Conservation (phyloP, 2,329 filamentous ascomycete species). For the Pseudonectria buxi region DNA sequence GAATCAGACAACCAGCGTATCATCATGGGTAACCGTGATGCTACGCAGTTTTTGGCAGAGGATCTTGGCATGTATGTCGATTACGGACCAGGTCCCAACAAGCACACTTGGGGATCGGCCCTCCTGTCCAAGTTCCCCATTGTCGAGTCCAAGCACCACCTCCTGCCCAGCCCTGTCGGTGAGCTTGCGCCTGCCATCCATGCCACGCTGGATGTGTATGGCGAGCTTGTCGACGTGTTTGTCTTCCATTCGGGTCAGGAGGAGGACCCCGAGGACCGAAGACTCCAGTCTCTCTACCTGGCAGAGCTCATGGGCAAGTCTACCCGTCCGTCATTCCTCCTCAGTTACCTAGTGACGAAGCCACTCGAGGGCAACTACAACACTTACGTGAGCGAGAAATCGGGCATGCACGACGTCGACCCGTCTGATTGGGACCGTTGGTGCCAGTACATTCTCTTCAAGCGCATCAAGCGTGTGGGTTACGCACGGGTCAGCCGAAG, state of each 20-base stretch:
- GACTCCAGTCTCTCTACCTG: slow-evolving; percentile 80
- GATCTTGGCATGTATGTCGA: slow-evolving; percentile 99
- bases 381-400: slow-evolving; percentile 78
- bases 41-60: slow-evolving; percentile 89
- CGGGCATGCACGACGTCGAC: slow-evolving; percentile 94
- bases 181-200: slow-evolving; percentile 94
- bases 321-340: slow-evolving; percentile 71
- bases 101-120: slow-evolving; percentile 95
- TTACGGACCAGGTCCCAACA: slow-evolving; percentile 94
- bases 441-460: slow-evolving; percentile 99
- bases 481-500: slow-evolving; percentile 85
- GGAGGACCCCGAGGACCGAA: slow-evolving; percentile 86
- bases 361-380: slow-evolving; percentile 94
- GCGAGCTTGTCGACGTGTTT: slow-evolving; percentile 82
- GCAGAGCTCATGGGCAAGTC: slow-evolving; percentile 81
- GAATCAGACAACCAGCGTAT: slow-evolving; percentile 93
- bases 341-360: slow-evolving; percentile 88
- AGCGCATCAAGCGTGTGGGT: slow-evolving; percentile 74
- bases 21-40: slow-evolving; percentile 98
- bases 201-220: slow-evolving; percentile 92
- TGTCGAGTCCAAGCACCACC: slow-evolving; percentile 90
- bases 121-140: slow-evolving; percentile 97
- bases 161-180: slow-evolving; percentile 86
- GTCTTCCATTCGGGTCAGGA: slow-evolving; percentile 99
- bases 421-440: slow-evolving; percentile 89